These are phyloP conservation scores for Paramecium sexaurelia DNA, from an alignment of 73 alveolate species.

Conservation along the genomic window DNA sequence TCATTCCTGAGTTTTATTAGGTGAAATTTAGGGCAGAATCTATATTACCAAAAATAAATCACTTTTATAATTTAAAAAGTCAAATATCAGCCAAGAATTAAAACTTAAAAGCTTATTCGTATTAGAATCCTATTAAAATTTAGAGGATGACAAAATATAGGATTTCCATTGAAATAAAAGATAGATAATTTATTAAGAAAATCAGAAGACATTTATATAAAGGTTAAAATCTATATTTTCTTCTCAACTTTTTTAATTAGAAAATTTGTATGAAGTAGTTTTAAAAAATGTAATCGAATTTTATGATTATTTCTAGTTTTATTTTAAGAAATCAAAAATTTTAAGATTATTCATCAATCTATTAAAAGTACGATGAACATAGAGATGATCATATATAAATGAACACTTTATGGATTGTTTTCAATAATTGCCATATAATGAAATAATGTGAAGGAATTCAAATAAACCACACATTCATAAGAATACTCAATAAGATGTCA, in stretches of 20 bases:
- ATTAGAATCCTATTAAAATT: slow-evolving; percentile 38
- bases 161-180: neutral
- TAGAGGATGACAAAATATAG: slow-evolving; percentile 54
- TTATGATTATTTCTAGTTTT: neutral
- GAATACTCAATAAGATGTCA: neutral
- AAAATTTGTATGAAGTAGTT: slow-evolving; percentile 1
- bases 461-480: neutral
- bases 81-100: slow-evolving; percentile 43
- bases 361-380: neutral
- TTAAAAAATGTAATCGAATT: neutral
- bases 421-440: neutral
- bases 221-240: neutral
- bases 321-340: slow-evolving; percentile 29
- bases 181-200: neutral
- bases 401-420: neutral
- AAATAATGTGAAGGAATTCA: neutral
- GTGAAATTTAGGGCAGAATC: slow-evolving; percentile 67
- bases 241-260: neutral
- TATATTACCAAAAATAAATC: slow-evolving; percentile 61
- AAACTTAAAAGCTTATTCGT: slow-evolving; percentile 31
- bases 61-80: slow-evolving; percentile 57
- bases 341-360: slow-evolving; percentile 20
- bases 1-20: slow-evolving; percentile 66
- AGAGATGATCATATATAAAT: neutral
- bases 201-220: slow-evolving; percentile 23